Percentiles rank a stretch among this genome's conserved stretches.
Conservation (phyloP, 2,329 filamentous ascomycete genomes). For the Cladosporium phlei region DNA sequence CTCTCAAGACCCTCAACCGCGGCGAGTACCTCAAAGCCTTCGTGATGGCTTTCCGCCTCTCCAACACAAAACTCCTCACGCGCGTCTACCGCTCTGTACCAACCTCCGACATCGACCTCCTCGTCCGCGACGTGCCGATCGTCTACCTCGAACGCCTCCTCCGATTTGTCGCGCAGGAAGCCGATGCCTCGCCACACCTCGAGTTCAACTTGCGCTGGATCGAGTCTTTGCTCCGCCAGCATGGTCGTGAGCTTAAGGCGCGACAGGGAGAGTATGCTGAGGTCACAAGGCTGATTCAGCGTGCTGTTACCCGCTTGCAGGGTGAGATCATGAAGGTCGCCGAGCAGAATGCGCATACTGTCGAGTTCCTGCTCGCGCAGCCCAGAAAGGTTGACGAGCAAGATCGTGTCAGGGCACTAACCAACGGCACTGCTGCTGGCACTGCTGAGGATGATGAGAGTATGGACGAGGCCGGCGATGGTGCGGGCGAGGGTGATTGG, state of each 20-base stretch:
- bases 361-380: slow-evolving; percentile 67
- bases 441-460: slow-evolving; percentile 19
- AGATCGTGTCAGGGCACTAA: slow-evolving; percentile 6
- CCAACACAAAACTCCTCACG: slow-evolving; percentile 75
- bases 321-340: slow-evolving; percentile 77
- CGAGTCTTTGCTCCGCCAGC: slow-evolving; percentile 70
- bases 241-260: slow-evolving; percentile 80
- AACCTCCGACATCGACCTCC: slow-evolving; percentile 65
- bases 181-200: slow-evolving; percentile 85
- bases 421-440: slow-evolving; percentile 13
- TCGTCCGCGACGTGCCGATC: slow-evolving; percentile 72
- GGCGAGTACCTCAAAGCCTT: slow-evolving; percentile 85
- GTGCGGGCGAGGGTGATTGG: slow-evolving; percentile 31
- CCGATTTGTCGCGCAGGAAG: slow-evolving; percentile 80
- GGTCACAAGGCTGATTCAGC: slow-evolving; percentile 76
- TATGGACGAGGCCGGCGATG: slow-evolving; percentile 33
- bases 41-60: slow-evolving; percentile 95
- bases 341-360: slow-evolving; percentile 82
- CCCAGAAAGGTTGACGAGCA: slow-evolving; percentile 19
- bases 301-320: slow-evolving; percentile 73
- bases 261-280: slow-evolving; percentile 74
- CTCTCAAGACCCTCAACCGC: slow-evolving; percentile 64
- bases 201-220: slow-evolving; percentile 96
- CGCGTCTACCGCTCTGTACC: slow-evolving; percentile 83
- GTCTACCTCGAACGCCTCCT: slow-evolving; percentile 84